phyloP scores from a whole-genome alignment of 2,329 filamentous ascomycete genomes.

The Stagonosporopsis tanaceti region DNA sequence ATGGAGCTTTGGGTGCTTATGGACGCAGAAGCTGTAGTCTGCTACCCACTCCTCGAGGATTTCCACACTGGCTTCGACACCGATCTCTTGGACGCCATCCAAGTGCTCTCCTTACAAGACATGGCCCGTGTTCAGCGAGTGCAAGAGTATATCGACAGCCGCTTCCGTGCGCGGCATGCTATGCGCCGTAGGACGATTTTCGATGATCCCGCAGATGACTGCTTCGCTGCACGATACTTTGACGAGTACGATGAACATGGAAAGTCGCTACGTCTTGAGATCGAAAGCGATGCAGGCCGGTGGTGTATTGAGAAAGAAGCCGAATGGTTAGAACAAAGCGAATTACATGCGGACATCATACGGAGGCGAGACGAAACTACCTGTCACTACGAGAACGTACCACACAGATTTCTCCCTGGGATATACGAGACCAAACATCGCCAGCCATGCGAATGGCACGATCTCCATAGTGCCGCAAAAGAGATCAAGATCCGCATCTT shows the following conservation, averaged over 20 bases:
- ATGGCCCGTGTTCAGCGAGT: conserved; percentile 61
- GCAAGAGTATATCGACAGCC: conserved; percentile 58
- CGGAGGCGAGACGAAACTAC: conserved; percentile 37
- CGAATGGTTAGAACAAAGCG: conserved; percentile 49
- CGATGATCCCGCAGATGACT: conserved; percentile 52
- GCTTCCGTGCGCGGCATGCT: conserved; percentile 37
- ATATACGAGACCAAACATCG: conserved; percentile 9
- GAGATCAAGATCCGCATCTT: conserved; percentile 57
- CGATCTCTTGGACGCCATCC: conserved; percentile 63
- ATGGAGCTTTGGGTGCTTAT: conserved; percentile 67
- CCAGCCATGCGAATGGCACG: conserved; percentile 43
- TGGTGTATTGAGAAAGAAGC: conserved; percentile 47
- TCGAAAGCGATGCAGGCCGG: conserved; percentile 45
- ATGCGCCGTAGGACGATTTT: conserved; percentile 56
- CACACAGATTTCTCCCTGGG: conserved; percentile 16
- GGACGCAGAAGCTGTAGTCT: conserved; percentile 57
- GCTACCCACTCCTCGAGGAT: conserved; percentile 58
- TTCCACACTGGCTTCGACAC: conserved; percentile 62
- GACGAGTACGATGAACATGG: conserved; percentile 36
- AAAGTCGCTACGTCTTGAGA: conserved; percentile 45
- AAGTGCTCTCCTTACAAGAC: conserved; percentile 57
- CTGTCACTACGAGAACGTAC: conserved; percentile 45
- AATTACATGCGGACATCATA: conserved; percentile 12
- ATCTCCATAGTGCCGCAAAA: conserved; percentile 44
- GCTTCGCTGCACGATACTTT: conserved; percentile 59